These are phyloP conservation scores for Thielaviopsis punctulata DNA, from an alignment of 2,329 filamentous ascomycete species.

Conservation along the genomic window DNA sequence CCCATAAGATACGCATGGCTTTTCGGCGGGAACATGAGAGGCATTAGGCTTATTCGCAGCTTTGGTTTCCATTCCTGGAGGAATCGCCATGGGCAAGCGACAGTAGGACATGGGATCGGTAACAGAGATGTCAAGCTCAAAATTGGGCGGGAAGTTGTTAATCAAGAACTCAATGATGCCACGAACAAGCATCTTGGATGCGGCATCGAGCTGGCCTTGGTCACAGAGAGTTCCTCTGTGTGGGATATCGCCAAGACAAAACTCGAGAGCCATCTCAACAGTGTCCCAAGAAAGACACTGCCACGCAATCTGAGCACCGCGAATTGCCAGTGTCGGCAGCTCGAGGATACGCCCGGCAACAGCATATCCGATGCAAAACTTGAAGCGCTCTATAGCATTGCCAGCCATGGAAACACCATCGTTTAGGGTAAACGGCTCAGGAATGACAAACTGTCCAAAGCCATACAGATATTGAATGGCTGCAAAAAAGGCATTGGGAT, in stretches of 20 bases:
- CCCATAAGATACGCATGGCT: constrained; percentile 1
- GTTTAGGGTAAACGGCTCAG: constrained; percentile 16
- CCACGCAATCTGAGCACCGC: constrained; percentile 42
- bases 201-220: constrained; percentile 25
- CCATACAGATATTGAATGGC: constrained; percentile 42
- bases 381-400: constrained; percentile 27
- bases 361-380: constrained; percentile 45
- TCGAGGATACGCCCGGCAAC: constrained; percentile 42
- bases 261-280: constrained; percentile 42
- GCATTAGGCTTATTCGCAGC: constrained; percentile 5
- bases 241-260: constrained; percentile 26
- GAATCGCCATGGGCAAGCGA: constrained; percentile 22
- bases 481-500: constrained; percentile 38
- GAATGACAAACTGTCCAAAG: constrained; percentile 28
- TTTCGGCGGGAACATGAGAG: constrained; percentile 12
- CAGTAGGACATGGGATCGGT: constrained; percentile 21
- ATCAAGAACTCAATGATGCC: constrained; percentile 41
- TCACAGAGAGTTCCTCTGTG: constrained; percentile 21
- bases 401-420: constrained; percentile 23
- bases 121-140: constrained; percentile 36
- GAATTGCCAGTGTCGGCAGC: constrained; percentile 35
- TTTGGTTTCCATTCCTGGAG: constrained; percentile 3
- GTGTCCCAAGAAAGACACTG: constrained; percentile 45
- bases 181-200: constrained; percentile 35
- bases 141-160: constrained; percentile 40